A percentile compares a stretch with the other conserved stretches of the same genome.
Conservation (phyloP, 805 yeast species). For the Saccharomycopsis olivae region DNA sequence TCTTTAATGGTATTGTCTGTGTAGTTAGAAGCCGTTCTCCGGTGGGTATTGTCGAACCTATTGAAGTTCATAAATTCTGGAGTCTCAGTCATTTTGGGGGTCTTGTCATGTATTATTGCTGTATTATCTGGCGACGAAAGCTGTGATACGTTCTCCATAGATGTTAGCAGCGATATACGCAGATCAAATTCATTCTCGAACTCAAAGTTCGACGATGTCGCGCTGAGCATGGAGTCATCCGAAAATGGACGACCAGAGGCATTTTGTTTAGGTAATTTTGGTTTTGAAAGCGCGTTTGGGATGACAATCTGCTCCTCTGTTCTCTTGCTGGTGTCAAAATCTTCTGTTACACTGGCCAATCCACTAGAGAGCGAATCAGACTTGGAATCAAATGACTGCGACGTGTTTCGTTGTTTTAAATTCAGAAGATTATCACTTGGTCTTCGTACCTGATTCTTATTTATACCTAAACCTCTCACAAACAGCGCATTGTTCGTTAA, state of each 20-base stretch:
- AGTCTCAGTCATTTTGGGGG: conserved; percentile 10
- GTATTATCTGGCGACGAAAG: background rate
- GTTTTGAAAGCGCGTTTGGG: conserved; percentile 4
- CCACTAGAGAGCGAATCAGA: conserved; percentile 15
- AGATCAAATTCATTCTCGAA: conserved; percentile 12
- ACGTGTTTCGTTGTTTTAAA: conserved; percentile 3
- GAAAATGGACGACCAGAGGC: conserved; percentile 13
- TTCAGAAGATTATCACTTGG: conserved; percentile 16
- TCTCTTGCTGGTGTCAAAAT: background rate
- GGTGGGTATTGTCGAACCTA: background rate
- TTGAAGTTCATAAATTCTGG: conserved; percentile 7
- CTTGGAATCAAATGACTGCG: conserved; percentile 15
- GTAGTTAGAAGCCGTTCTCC: conserved; percentile 2
- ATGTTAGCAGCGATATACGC: conserved; percentile 14
- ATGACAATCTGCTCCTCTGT: conserved; percentile 12
- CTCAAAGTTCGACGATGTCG: conserved; percentile 8
- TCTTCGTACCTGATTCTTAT: conserved; percentile 13
- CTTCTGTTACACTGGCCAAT: conserved; percentile 12
- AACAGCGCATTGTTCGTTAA: conserved; percentile 15
- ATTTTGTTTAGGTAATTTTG: background rate
- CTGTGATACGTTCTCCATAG: conserved; percentile 11
- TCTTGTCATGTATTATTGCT: conserved; percentile 1
- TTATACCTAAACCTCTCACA: conserved; percentile 18
- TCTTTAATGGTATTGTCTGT: conserved; percentile 10
- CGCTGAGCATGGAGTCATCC: conserved; percentile 14